phyloP scores from a whole-genome alignment of 306 rosid species.

The Gleditsia sinensis region DNA sequence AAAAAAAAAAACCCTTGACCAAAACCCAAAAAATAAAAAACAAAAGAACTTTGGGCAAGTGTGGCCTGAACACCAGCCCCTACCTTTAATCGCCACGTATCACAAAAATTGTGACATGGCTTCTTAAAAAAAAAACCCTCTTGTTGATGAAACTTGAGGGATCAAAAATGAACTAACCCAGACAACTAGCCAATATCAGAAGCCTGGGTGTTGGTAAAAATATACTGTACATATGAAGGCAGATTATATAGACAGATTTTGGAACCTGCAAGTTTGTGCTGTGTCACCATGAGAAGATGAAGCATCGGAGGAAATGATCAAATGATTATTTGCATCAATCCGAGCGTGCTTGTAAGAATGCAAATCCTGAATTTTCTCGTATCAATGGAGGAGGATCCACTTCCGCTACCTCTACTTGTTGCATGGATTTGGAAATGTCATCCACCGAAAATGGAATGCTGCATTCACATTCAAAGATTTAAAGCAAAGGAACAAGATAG shows the following conservation, averaged over 20 bases:
- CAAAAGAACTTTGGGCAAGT: constrained; percentile 43
- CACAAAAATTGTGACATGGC: constrained; percentile 63
- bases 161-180: constrained; percentile 62
- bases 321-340: constrained; percentile 50
- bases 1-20: background rate
- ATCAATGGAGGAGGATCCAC: constrained; percentile 97
- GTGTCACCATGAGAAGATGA: constrained; percentile 36
- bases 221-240: constrained; percentile 65
- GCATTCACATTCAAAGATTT: constrained; percentile 40
- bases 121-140: constrained; percentile 63
- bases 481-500: background rate
- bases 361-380: constrained; percentile 96
- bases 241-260: constrained; percentile 70
- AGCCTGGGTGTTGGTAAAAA: constrained; percentile 53
- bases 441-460: constrained; percentile 99
- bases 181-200: constrained; percentile 66
- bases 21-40: background rate
- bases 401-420: constrained; percentile 84
- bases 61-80: constrained; percentile 53
- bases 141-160: constrained; percentile 72
- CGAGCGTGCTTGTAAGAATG: constrained; percentile 83
- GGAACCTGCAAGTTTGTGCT: constrained; percentile 57
- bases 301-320: constrained; percentile 29
- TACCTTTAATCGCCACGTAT: constrained; percentile 51
- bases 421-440: constrained; percentile 94